A percentile compares a stretch with the other conserved stretches of the same genome.
Conservation (phyloP, 140 eudicot species). For the Anethum foeniculum region DNA sequence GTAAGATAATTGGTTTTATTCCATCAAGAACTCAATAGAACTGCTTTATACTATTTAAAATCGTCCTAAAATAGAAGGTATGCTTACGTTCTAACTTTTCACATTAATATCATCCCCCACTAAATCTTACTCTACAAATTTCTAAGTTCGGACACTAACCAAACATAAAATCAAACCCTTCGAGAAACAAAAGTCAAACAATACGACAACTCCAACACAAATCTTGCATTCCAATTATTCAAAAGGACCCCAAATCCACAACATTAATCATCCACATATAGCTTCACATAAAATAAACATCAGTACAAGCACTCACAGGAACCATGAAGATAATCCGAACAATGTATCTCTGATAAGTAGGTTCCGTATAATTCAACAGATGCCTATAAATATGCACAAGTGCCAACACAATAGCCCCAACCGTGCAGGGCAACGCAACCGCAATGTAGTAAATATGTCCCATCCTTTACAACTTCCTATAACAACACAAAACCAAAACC, state of each 20-base stretch:
- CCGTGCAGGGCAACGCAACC: slow-evolving; percentile 81
- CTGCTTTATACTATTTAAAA: background rate
- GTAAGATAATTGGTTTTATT: background rate
- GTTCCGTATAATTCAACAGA: slow-evolving; percentile 82
- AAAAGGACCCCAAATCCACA: background rate
- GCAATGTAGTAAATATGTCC: slow-evolving; percentile 54
- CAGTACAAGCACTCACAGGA: slow-evolving; percentile 58
- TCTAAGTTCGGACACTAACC: too few species aligned
- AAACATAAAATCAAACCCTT: background rate
- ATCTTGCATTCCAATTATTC: background rate
- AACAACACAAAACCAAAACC: background rate
- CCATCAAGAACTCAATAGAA: background rate
- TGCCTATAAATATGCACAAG: slow-evolving; percentile 71
- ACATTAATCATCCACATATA: background rate
- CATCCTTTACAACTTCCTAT: slow-evolving; percentile 34
- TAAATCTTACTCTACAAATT: background rate
- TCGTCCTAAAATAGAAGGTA: background rate
- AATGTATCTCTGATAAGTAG: slow-evolving; percentile 75
- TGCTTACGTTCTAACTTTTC: background rate
- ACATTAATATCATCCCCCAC: background rate
- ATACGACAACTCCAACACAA: background rate
- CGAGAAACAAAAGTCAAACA: background rate
- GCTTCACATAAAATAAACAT: background rate
- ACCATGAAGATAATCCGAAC: slow-evolving; percentile 94
- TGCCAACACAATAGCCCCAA: slow-evolving; percentile 68